A percentile compares a stretch with the other conserved stretches of the same genome.
phyloP scores from a whole-genome alignment of 805 yeast genomes.

The Cyberlindnera meyerae region DNA sequence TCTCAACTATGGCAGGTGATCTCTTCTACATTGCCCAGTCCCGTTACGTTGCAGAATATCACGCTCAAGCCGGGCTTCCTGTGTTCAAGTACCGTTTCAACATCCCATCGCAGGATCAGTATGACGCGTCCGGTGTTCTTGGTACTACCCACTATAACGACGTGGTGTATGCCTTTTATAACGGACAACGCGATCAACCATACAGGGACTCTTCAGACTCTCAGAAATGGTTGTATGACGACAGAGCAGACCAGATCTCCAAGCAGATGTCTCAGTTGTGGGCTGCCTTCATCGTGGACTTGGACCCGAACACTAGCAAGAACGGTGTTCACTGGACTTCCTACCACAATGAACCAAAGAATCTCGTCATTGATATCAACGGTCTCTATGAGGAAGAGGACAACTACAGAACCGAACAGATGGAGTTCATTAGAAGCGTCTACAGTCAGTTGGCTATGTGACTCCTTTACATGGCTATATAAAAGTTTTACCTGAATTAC shows the following conservation, averaged over 20 bases:
- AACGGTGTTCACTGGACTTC: slow-evolving; percentile 5
- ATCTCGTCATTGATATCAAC: slow-evolving; percentile 9
- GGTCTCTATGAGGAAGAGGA: slow-evolving; percentile 11
- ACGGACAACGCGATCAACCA: slow-evolving; percentile 6
- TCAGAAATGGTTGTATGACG: slow-evolving; percentile 9
- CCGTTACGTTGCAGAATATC: slow-evolving; percentile 7
- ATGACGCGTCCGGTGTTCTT: slow-evolving; percentile 3
- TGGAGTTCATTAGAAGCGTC: slow-evolving; percentile 3
- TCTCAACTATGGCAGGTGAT: slow-evolving; percentile 7
- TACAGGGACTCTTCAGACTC: slow-evolving; percentile 8
- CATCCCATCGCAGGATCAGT: slow-evolving; percentile 5
- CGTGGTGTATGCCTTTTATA: slow-evolving; percentile 9
- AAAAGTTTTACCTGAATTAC: too few relatives aligned
- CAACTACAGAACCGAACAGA: slow-evolving; percentile 4
- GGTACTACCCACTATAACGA: slow-evolving; percentile 11
- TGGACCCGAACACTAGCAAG: slow-evolving; percentile 10
- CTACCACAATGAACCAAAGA: slow-evolving; percentile 4
- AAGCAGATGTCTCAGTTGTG: slow-evolving; percentile 8
- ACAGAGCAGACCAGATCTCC: slow-evolving; percentile 5
- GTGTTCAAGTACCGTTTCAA: slow-evolving; percentile 11
- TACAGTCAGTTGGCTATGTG: slow-evolving; percentile 8
- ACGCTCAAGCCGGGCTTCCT: slow-evolving; percentile 4
- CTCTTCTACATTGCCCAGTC: slow-evolving; percentile 12
- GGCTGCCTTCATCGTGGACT: slow-evolving; percentile 11
- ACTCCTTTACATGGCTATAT: too few relatives aligned